Conservation (phyloP, 495 filamentous ascomycete species). For the Talaromyces proteolyticus region DNA sequence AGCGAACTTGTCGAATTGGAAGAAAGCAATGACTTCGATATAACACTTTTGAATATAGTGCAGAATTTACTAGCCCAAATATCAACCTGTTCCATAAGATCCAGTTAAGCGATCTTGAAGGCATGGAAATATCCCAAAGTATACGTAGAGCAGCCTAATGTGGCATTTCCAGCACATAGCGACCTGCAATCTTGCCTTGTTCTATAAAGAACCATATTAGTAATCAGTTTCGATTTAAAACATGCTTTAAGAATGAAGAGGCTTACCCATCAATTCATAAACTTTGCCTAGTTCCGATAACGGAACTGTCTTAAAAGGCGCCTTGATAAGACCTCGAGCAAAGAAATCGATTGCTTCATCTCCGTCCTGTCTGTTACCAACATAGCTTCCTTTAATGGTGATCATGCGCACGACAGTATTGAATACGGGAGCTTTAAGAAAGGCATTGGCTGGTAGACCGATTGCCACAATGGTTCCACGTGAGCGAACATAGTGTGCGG, state of each 20-base stretch:
- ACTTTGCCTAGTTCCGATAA: slow-evolving; percentile 72
- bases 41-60: no score
- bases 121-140: no score
- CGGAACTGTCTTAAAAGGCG: slow-evolving; percentile 77
- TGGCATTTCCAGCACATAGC: slow-evolving; percentile 79
- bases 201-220: slow-evolving; percentile 20
- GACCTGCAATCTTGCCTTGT: slow-evolving; percentile 73
- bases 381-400: slow-evolving; percentile 87
- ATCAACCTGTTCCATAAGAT: no score
- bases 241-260: neutral
- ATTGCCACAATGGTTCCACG: slow-evolving; percentile 78
- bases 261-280: slow-evolving; percentile 61
- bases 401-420: slow-evolving; percentile 84
- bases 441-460: slow-evolving; percentile 74
- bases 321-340: slow-evolving; percentile 72
- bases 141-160: no score
- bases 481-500: slow-evolving; percentile 75
- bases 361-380: slow-evolving; percentile 82
- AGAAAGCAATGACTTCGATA: no score
- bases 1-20: no score
- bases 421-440: slow-evolving; percentile 77
- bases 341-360: slow-evolving; percentile 88
- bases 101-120: no score
- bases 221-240: neutral
- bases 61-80: no score